These are phyloP conservation scores for Seiridium unicorne DNA, from an alignment of 2,329 filamentous ascomycete genomes.

Conservation along the genomic window DNA sequence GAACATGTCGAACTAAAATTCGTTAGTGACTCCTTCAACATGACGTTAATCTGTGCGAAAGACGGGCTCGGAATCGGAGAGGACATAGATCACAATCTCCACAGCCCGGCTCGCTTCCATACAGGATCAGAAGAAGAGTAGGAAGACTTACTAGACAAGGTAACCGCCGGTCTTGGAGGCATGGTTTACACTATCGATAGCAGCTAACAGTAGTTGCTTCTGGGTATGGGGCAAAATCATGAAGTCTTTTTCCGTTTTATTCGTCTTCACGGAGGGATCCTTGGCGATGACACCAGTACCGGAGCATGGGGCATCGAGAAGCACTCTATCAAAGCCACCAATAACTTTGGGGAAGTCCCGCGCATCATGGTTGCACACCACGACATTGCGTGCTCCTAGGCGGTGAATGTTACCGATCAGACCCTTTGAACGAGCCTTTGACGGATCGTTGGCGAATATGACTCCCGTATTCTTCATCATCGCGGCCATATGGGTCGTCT, in stretches of 20 bases:
- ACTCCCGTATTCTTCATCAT: slow-evolving; percentile 97
- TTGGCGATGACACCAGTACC: slow-evolving; percentile 98
- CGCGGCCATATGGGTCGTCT: slow-evolving; percentile 94
- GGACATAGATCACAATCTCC: too few relatives aligned
- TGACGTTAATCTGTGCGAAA: too few relatives aligned
- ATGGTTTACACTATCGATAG: slow-evolving; percentile 94
- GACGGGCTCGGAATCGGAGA: too few relatives aligned
- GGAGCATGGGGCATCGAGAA: slow-evolving; percentile 88
- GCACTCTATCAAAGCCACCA: slow-evolving; percentile 90
- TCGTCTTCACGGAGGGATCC: slow-evolving; percentile 95
- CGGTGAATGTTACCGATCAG: slow-evolving; percentile 97
- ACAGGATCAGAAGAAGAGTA: too few relatives aligned
- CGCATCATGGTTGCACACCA: slow-evolving; percentile 95
- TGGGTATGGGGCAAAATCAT: slow-evolving; percentile 89
- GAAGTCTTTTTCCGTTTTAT: slow-evolving; percentile 96
- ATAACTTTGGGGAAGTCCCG: slow-evolving; percentile 92
- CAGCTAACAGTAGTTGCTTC: slow-evolving; percentile 88
- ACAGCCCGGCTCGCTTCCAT: too few relatives aligned
- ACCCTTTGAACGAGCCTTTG: slow-evolving; percentile 90
- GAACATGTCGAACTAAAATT: slow-evolving; percentile 73
- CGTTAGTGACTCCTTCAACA: not conserved
- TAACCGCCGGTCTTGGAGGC: slow-evolving; percentile 89
- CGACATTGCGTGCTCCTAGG: slow-evolving; percentile 86
- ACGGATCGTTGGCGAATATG: slow-evolving; percentile 95
- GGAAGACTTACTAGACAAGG: slow-evolving; percentile 65